These are phyloP conservation scores for Spatholobus suberectus DNA, from an alignment of 306 rosid species.

Conservation along the genomic window DNA sequence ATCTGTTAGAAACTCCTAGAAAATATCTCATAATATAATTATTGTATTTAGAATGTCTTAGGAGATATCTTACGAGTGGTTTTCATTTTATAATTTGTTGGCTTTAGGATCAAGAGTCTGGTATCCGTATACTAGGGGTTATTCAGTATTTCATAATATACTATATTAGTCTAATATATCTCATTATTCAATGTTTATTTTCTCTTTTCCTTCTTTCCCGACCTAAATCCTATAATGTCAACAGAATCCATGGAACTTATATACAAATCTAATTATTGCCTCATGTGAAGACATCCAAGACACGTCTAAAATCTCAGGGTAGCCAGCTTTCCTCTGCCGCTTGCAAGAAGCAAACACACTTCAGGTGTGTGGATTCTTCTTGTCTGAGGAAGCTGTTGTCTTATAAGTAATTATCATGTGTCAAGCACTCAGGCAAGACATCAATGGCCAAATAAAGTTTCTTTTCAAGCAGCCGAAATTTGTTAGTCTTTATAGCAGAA, in stretches of 20 bases:
- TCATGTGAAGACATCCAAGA: not conserved
- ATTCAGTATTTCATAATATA: not conserved
- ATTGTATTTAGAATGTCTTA: not conserved
- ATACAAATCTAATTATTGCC: not conserved
- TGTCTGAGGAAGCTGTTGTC: too few relatives aligned
- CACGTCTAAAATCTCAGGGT: not conserved
- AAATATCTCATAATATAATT: not conserved
- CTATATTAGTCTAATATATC: not conserved
- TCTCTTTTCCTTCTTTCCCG: not conserved
- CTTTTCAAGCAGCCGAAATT: not conserved
- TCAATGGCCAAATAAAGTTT: not conserved
- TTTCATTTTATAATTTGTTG: not conserved
- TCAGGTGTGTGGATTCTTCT: too few relatives aligned
- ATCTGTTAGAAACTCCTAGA: not conserved
- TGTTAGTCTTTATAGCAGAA: not conserved
- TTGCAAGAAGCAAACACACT: not conserved
- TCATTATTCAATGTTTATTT: not conserved
- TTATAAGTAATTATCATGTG: not conserved
- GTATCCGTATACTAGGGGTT: not conserved
- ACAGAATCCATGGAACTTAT: not conserved
- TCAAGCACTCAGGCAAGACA: not conserved
- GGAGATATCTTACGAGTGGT: not conserved
- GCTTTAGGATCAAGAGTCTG: not conserved
- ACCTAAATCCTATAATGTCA: not conserved
- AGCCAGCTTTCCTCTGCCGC: not conserved